These are phyloP conservation scores for Chaetomiaceae sp. DNA, from an alignment of 2,329 filamentous ascomycete genomes.

Conservation along the genomic window DNA sequence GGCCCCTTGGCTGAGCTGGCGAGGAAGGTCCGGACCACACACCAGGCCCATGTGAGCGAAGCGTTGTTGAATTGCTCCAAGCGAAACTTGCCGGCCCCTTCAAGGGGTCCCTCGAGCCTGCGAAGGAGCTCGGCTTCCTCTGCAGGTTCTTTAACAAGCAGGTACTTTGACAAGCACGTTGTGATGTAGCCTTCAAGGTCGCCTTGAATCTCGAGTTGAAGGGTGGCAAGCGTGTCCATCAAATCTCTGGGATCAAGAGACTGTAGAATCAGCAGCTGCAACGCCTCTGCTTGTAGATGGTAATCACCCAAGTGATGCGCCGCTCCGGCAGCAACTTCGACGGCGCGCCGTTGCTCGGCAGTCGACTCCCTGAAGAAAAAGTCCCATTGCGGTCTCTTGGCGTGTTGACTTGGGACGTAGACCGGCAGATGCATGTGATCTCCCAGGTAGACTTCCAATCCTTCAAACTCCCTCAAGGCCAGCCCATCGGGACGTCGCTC, in stretches of 20 bases:
- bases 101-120: not conserved
- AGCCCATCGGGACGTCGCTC: not conserved
- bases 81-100: not conserved
- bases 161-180: constrained; percentile 20
- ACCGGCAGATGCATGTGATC: constrained; percentile 13
- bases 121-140: constrained; percentile 7
- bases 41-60: constrained; percentile 12
- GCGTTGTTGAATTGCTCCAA: constrained; percentile 6
- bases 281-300: constrained; percentile 5
- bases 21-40: constrained; percentile 2
- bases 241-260: constrained; percentile 8
- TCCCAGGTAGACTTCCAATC: constrained; percentile 1
- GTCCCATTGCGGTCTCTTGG: constrained; percentile 16
- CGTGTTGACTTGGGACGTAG: constrained; percentile 13
- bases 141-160: not conserved
- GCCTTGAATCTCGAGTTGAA: constrained; percentile 18
- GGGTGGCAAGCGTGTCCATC: constrained; percentile 10
- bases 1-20: not conserved
- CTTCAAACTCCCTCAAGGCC: not conserved
- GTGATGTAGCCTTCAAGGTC: constrained; percentile 19
- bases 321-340: constrained; percentile 14
- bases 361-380: constrained; percentile 7
- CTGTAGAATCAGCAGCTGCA: constrained; percentile 19
- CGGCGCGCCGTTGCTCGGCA: constrained; percentile 1
- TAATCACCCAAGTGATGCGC: constrained; percentile 17